Percentiles rank a stretch among this genome's conserved stretches.
phyloP scores from a whole-genome alignment of 2,329 filamentous ascomycete genomes.

The Bipolaris oryzae region DNA sequence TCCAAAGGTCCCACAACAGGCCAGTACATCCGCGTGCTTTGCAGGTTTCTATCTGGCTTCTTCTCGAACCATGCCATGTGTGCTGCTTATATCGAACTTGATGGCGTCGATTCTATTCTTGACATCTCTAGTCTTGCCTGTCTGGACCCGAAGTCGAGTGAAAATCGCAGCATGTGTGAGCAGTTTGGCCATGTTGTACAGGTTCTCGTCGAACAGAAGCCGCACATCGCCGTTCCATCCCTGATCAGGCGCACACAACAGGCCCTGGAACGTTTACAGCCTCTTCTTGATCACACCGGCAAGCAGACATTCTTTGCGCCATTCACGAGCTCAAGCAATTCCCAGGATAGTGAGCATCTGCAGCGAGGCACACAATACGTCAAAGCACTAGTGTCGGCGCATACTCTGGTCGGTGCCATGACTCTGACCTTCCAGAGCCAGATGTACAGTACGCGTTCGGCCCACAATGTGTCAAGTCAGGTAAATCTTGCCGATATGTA shows the following conservation, averaged over 20 bases:
- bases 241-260: slow-evolving; percentile 75
- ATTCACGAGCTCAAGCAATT: slow-evolving; percentile 53
- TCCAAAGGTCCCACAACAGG: slow-evolving; percentile 60
- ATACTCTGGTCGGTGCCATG: slow-evolving; percentile 76
- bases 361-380: slow-evolving; percentile 74
- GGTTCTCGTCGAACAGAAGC: slow-evolving; percentile 78
- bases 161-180: slow-evolving; percentile 64
- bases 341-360: slow-evolving; percentile 45
- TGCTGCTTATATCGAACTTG: slow-evolving; percentile 73
- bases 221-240: slow-evolving; percentile 80
- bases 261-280: slow-evolving; percentile 70
- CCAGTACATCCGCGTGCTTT: slow-evolving; percentile 75
- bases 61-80: slow-evolving; percentile 76
- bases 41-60: slow-evolving; percentile 79
- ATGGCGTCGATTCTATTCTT: slow-evolving; percentile 81
- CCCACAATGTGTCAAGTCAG: slow-evolving; percentile 69
- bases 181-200: slow-evolving; percentile 76
- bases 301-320: slow-evolving; percentile 71
- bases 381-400: slow-evolving; percentile 77
- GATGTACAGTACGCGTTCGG: slow-evolving; percentile 67
- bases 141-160: slow-evolving; percentile 74
- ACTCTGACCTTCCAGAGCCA: slow-evolving; percentile 73
- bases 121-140: slow-evolving; percentile 84
- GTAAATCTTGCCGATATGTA: slow-evolving; percentile 89
- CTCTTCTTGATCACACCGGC: slow-evolving; percentile 63